These are phyloP conservation scores for Cytospora paraplurivora DNA, from an alignment of 2,329 filamentous ascomycete species.

Conservation along the genomic window DNA sequence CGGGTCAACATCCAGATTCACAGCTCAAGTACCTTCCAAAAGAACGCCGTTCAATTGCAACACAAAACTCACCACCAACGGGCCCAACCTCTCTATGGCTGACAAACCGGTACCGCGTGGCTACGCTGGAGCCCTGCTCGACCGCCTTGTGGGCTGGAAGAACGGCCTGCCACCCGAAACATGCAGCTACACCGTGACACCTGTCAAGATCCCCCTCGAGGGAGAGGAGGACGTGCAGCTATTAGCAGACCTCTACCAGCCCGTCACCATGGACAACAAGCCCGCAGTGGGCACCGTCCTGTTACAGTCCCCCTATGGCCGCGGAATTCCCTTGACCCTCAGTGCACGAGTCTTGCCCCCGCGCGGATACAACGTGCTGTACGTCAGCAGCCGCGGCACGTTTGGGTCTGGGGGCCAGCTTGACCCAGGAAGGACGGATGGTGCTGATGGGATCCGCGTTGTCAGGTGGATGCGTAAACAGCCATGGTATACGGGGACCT, in stretches of 20 bases:
- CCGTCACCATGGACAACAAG: conserved; percentile 13
- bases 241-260: conserved; percentile 31
- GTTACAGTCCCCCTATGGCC: conserved; percentile 30
- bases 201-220: conserved; percentile 26
- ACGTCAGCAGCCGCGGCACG: conserved; percentile 31
- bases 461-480: conserved; percentile 32
- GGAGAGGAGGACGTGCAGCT: conserved; percentile 28
- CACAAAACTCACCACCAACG: conserved; percentile 17
- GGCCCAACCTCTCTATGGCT: conserved; percentile 26
- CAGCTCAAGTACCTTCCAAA: neutral
- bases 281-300: conserved; percentile 23
- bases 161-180: conserved; percentile 16
- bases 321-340: conserved; percentile 16
- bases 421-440: conserved; percentile 20
- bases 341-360: conserved; percentile 28
- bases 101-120: conserved; percentile 5
- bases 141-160: conserved; percentile 13
- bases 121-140: conserved; percentile 13
- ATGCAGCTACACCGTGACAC: conserved; percentile 25
- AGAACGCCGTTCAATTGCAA: neutral
- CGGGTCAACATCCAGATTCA: neutral
- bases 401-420: conserved; percentile 30
- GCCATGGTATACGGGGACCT: conserved; percentile 32
- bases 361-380: conserved; percentile 33
- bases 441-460: conserved; percentile 26